Evolutionary conservation across 108 stramenopile genomes (phyloP), one percentile per base, ranked within the genome.

Genomic region (Cyclotella sp.): DNA sequence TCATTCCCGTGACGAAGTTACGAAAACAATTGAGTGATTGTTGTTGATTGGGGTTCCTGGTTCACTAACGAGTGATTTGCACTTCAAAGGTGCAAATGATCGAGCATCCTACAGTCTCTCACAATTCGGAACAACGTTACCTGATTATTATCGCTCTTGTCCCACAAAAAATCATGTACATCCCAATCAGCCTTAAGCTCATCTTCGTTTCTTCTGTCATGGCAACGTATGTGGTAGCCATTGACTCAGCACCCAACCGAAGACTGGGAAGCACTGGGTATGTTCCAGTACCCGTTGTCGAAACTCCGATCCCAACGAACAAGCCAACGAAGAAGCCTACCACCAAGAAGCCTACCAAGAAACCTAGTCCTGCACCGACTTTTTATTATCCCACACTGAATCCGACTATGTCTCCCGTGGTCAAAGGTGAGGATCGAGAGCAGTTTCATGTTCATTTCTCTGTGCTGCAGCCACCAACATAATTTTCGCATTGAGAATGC

Each of bases 21-120:
- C n/a, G 55, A 39, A 30, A 61, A 30, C 60, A 61, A 61, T 61
- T 61, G 29, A 61, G 60, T 61, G 60, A 61, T 61, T 5, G 30
- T n/a, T 16, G 14, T 34, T 61, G 30, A 39, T n/a, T 39, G 15
- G 60, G 60, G 60, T 16, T 5, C 2, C 34, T 34, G 2, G 6
- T 34, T n/a, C n/a, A 34, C 34, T 5, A 34, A 6, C 34, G 34
- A 34, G 34, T 6, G 6, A 34, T 34, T 34, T 34, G 6, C 6
- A 5, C 34, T 34, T 34, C 34, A 34, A 34, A 34, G 2, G 34
- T 2, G 34, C 34, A 34, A 1, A 49, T 49, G 47, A n/a, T 49
- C 34, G 60, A 61, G 2, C 34, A 15, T 9, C 1, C 30, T 6
- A 24, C 24, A 26, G 0, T 34, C 2, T 15, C 29, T 14, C 60